These are phyloP conservation scores for Pseudocercospora pini-densiflorae DNA, from an alignment of 2,329 filamentous ascomycete species.

Conservation along the genomic window DNA sequence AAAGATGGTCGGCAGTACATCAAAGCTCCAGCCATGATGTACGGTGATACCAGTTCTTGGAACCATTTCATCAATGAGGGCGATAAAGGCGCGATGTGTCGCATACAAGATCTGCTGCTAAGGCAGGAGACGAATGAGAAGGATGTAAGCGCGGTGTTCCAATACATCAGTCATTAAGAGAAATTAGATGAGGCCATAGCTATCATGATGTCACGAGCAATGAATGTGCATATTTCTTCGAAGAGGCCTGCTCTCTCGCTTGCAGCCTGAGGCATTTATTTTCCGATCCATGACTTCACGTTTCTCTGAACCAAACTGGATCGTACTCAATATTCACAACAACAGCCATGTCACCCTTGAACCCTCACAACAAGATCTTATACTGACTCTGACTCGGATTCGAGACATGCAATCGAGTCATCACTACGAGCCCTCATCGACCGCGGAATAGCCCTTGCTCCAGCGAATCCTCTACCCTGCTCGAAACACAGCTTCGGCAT, in stretches of 20 bases:
- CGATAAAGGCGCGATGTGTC: constrained; percentile 64
- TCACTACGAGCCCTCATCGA: background rate
- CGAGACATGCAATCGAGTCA: too few relatives aligned
- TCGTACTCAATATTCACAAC: background rate
- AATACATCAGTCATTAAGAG: constrained; percentile 88
- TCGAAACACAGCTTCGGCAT: background rate
- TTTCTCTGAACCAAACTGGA: background rate
- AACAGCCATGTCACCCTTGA: background rate
- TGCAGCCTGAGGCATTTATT: background rate
- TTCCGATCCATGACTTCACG: background rate
- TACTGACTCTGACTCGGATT: too few relatives aligned
- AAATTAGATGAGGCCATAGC: background rate
- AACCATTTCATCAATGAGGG: constrained; percentile 91
- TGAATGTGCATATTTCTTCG: constrained; percentile 1
- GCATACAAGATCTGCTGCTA: constrained; percentile 88
- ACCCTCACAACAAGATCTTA: background rate
- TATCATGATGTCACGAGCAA: background rate
- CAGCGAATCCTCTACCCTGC: background rate
- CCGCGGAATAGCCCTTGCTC: background rate
- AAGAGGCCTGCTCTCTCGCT: background rate
- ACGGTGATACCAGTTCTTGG: constrained; percentile 99
- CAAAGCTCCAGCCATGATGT: constrained; percentile 93
- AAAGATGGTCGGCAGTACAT: constrained; percentile 79
- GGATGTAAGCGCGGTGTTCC: constrained; percentile 92
- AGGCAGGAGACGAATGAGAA: constrained; percentile 79